phyloP scores from a whole-genome alignment of 768 basidiomycete genomes.

The Harrya chromipes region DNA sequence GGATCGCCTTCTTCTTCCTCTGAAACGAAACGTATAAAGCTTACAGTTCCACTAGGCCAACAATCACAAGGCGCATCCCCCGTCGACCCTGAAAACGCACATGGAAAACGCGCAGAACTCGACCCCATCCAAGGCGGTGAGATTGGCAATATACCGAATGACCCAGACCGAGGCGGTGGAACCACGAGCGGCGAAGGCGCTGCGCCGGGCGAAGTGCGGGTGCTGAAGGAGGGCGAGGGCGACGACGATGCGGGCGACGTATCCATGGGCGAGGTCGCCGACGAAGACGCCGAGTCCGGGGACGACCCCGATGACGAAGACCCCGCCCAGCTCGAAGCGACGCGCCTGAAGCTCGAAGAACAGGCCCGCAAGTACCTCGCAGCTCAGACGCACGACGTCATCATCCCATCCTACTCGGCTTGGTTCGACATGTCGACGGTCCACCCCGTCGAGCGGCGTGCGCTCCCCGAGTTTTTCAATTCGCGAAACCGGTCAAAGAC shows the following conservation, averaged over 20 bases:
- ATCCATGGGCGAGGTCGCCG: constrained; percentile 76
- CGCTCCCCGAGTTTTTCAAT: constrained; percentile 98
- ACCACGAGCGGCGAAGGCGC: constrained; percentile 19
- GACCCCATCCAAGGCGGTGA: constrained; percentile 80
- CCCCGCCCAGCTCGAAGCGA: constrained; percentile 78
- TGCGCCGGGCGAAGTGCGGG: constrained; percentile 31
- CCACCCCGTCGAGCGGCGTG: constrained; percentile 86
- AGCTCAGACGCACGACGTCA: constrained; percentile 93
- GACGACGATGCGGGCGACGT: constrained; percentile 70
- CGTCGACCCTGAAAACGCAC: constrained; percentile 75
- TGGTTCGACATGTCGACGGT: constrained; percentile 98
- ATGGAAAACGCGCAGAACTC: constrained; percentile 84
- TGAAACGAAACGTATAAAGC: constrained; percentile 57
- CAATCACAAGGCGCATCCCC: constrained; percentile 64
- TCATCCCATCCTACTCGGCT: constrained; percentile 94
- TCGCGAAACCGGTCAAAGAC: constrained; percentile 93
- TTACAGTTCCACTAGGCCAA: constrained; percentile 44
- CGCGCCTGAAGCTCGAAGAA: constrained; percentile 74
- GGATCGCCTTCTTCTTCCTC: constrained; percentile 53
- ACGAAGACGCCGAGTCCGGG: constrained; percentile 73
- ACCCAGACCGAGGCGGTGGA: constrained; percentile 24
- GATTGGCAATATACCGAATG: constrained; percentile 65
- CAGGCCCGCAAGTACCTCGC: constrained; percentile 94
- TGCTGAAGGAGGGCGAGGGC: constrained; percentile 53
- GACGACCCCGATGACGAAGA: constrained; percentile 87